Conservation (phyloP, 768 basidiomycete genomes). For the Tulasnella sp. region DNA sequence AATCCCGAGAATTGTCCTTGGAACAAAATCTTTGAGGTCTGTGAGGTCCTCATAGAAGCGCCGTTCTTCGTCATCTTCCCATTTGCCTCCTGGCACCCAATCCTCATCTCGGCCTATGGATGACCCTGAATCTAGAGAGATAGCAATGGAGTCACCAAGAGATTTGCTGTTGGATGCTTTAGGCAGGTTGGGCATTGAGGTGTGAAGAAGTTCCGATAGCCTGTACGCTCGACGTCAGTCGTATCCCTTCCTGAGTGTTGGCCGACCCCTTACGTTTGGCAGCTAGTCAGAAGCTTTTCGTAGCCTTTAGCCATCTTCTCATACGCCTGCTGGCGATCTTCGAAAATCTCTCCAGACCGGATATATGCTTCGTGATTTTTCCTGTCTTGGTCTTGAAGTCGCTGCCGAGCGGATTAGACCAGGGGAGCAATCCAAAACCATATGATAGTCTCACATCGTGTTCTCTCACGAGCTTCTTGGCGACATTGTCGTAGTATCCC, state of each 20-base stretch:
- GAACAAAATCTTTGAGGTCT: constrained; percentile 89
- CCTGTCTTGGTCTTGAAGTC: constrained; percentile 93
- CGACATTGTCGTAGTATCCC: constrained; percentile 85
- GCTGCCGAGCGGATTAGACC: constrained; percentile 46
- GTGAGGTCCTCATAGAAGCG: constrained; percentile 90
- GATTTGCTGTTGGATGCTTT: constrained; percentile 67
- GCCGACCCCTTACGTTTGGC: constrained; percentile 68
- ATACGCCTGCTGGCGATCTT: constrained; percentile 97
- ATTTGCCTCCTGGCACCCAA: constrained; percentile 66
- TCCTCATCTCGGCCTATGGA: constrained; percentile 62
- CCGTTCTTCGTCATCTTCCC: constrained; percentile 97
- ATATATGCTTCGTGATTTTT: constrained; percentile 99
- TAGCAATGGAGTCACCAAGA: constrained; percentile 63
- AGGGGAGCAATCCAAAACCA: not conserved
- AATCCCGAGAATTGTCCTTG: constrained; percentile 78
- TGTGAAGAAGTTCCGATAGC: constrained; percentile 84
- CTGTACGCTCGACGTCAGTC: constrained; percentile 41
- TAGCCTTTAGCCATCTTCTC: constrained; percentile 98
- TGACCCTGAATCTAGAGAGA: constrained; percentile 49
- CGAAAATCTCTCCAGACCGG: constrained; percentile 97
- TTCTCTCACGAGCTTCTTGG: constrained; percentile 87
- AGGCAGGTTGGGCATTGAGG: constrained; percentile 79
- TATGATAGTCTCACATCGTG: constrained; percentile 61
- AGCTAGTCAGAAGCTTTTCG: constrained; percentile 83
- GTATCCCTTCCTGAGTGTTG: not conserved